A percentile compares a stretch with the other conserved stretches of the same genome.
These are phyloP conservation scores for Hermanozyma aechmeae DNA, from an alignment of 805 yeast species.

Conservation along the genomic window DNA sequence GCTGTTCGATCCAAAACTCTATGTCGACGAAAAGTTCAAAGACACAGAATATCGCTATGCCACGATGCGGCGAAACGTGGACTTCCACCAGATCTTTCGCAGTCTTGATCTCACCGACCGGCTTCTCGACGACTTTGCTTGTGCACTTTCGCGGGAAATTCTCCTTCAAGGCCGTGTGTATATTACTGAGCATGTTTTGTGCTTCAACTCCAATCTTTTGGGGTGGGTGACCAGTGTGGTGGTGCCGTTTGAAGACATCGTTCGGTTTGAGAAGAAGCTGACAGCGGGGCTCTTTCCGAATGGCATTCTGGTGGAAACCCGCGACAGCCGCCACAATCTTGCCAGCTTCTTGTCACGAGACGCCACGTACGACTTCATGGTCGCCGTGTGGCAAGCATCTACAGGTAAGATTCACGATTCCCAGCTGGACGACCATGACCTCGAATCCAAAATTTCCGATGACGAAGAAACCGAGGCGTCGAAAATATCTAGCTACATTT, in stretches of 20 bases:
- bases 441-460: not conserved
- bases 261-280: constrained; percentile 53
- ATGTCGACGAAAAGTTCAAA: constrained; percentile 48
- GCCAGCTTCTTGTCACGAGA: constrained; percentile 62
- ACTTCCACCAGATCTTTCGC: constrained; percentile 52
- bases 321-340: constrained; percentile 53
- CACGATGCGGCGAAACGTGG: constrained; percentile 41
- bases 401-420: constrained; percentile 11
- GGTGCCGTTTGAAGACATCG: constrained; percentile 52
- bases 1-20: constrained; percentile 33
- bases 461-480: constrained; percentile 1
- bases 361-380: constrained; percentile 38
- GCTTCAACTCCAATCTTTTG: constrained; percentile 59
- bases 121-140: constrained; percentile 51
- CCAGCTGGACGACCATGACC: constrained; percentile 4
- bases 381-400: constrained; percentile 43
- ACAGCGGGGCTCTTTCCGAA: constrained; percentile 66
- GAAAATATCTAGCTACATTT: constrained; percentile 7
- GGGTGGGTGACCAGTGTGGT: constrained; percentile 56
- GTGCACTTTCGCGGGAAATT: constrained; percentile 60
- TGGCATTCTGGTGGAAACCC: constrained; percentile 53
- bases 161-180: constrained; percentile 60
- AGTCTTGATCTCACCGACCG: constrained; percentile 41
- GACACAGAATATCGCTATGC: constrained; percentile 60
- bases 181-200: constrained; percentile 43